Conservation (phyloP, 176 grass and related monocot genomes). For the Typha latifolia region DNA sequence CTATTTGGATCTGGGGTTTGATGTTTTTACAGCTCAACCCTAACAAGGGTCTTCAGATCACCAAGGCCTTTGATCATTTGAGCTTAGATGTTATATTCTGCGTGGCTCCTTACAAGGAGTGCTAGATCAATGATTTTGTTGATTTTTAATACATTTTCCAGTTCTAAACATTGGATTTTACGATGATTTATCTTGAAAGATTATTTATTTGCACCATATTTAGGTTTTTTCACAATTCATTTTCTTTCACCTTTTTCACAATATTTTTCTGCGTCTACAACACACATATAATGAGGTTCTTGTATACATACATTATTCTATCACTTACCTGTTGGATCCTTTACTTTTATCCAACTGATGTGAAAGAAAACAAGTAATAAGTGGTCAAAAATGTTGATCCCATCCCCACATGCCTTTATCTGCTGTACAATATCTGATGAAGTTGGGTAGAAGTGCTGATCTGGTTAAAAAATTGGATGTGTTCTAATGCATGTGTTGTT, state of each 20-base stretch:
- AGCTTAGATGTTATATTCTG: neutral
- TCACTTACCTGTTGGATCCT: too few species aligned
- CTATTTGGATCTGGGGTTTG: neutral
- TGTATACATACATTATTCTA: neutral
- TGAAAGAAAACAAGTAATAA: neutral
- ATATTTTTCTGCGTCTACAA: neutral
- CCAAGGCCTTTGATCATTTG: neutral
- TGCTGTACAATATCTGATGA: neutral
- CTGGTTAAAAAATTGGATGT: neutral
- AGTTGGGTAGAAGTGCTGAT: neutral
- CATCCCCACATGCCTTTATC: neutral
- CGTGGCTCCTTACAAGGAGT: neutral
- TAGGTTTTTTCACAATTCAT: neutral
- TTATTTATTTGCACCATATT: neutral
- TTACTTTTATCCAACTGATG: neutral
- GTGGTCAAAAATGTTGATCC: neutral
- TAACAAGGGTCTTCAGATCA: neutral
- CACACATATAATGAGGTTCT: neutral
- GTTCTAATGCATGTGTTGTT: slow-evolving; percentile 24
- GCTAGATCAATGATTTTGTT: neutral
- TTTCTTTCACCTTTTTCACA: neutral
- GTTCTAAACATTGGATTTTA: neutral
- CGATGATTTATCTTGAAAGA: neutral
- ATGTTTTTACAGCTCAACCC: neutral
- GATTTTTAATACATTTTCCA: neutral